Evolutionary conservation across 2,329 filamentous ascomycete species (phyloP).

Genomic region (Anthostomella pinea): DNA sequence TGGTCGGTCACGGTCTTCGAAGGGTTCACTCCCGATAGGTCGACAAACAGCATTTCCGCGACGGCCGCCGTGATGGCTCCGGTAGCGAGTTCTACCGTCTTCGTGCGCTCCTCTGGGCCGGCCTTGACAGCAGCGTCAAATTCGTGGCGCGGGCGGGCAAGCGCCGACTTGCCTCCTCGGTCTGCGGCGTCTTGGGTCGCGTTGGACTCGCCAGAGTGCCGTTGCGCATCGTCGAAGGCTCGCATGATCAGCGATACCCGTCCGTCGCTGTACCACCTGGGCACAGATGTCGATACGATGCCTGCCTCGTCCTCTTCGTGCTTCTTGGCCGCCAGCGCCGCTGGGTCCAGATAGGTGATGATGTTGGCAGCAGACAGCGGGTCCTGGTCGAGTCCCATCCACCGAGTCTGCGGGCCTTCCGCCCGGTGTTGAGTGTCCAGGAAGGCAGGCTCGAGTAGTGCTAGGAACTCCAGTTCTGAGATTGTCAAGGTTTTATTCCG

Average conservation of each 20-base stretch:
- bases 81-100: neutral
- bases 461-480: slow-evolving; percentile 21
- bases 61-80: neutral
- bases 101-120: neutral
- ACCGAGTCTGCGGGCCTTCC: too few species aligned
- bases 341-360: slow-evolving; percentile 7
- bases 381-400: slow-evolving; percentile 3
- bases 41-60: slow-evolving; percentile 4
- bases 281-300: neutral
- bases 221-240: slow-evolving; percentile 5
- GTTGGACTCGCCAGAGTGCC: neutral
- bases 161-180: neutral
- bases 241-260: slow-evolving; percentile 9
- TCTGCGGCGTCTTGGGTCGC: neutral
- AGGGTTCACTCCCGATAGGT: slow-evolving; percentile 9
- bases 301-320: neutral
- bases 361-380: slow-evolving; percentile 4
- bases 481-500: slow-evolving; percentile 18
- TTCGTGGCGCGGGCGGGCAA: neutral
- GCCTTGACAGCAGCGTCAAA: neutral
- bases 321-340: slow-evolving; percentile 3
- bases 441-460: slow-evolving; percentile 24
- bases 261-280: slow-evolving; percentile 4
- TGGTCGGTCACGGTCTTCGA: slow-evolving; percentile 8
- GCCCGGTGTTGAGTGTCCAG: too few species aligned